Evolutionary conservation across 768 basidiomycete genomes (phyloP), one percentile per base, ranked within the genome.

Genomic region (Suillus ampliporus): DNA sequence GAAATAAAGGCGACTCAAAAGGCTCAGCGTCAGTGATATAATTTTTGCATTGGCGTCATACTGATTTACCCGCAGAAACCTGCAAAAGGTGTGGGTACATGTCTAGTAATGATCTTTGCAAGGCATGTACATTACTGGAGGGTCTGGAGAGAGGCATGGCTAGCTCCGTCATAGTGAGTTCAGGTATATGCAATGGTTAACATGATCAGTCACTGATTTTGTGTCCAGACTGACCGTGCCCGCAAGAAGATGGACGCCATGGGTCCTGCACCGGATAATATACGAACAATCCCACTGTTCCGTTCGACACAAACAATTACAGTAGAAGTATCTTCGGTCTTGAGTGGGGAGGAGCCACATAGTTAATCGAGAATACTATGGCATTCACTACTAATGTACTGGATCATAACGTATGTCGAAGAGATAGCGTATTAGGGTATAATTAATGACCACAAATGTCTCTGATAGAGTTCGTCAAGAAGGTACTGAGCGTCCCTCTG

Each of bases 91-190:
- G 97, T 68, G 95, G 95, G 3, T 96, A 96, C 73, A 96, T 99
- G 82, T 92, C 95, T 4, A 96, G 94, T 64, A 97, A 99, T 67
- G 89, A 91, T n/a, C 78, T 99, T n/a, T 96, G 95, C 72, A 96
- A 96, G 74, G 96, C 95, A 1, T 97, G 96, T 65, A 92, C 90
- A 0, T 79, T 98, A 5, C 80, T 98, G 0, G 94, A 98, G 76
- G 94, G 95, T 9, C 80, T 98, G 17, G 95, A 97, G 74, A 84
- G 92, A 44, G 95, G 95, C 15, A 83, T 93, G 79, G 89, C 83
- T 5, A 78, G 74, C 64, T 81, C 85, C 43, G 85, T 82, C 46
- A 86, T 88, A 50, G 90, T 90, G 69, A 64, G 89, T 80, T 9
- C 0, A 63, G 57, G 60, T 40, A 44, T 47, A 13, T 31, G 23